These are phyloP conservation scores for Aureobasidium zeae DNA, from an alignment of 2,329 filamentous ascomycete species.

Conservation along the genomic window DNA sequence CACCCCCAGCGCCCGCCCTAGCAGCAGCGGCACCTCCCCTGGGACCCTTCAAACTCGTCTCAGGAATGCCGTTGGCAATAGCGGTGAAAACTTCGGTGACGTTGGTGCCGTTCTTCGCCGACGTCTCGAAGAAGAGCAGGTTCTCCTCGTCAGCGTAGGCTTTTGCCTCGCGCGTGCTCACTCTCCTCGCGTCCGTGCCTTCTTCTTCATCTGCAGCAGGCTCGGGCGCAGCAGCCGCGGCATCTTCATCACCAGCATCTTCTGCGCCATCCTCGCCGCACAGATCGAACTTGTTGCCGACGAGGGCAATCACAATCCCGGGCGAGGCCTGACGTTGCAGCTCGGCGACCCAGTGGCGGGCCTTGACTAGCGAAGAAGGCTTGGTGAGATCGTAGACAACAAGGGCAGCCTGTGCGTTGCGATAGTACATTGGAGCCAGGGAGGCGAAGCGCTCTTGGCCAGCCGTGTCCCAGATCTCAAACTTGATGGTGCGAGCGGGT, in stretches of 20 bases:
- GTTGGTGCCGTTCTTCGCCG: slow-evolving; percentile 90
- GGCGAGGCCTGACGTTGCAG: slow-evolving; percentile 92
- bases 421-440: slow-evolving; percentile 98
- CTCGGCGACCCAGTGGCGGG: slow-evolving; percentile 97
- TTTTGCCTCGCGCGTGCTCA: slow-evolving; percentile 84
- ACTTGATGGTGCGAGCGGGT: slow-evolving; percentile 67
- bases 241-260: slow-evolving; percentile 40
- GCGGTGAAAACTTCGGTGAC: slow-evolving; percentile 95
- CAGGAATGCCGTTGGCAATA: slow-evolving; percentile 95
- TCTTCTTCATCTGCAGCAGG: slow-evolving; percentile 38
- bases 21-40: slow-evolving; percentile 55
- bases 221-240: slow-evolving; percentile 35
- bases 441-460: slow-evolving; percentile 96
- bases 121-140: slow-evolving; percentile 94
- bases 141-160: slow-evolving; percentile 90
- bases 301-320: slow-evolving; percentile 91
- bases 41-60: slow-evolving; percentile 86
- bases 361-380: slow-evolving; percentile 87
- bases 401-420: slow-evolving; percentile 92
- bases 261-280: slow-evolving; percentile 43
- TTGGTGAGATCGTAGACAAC: slow-evolving; percentile 99
- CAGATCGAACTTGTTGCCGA: slow-evolving; percentile 94
- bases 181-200: slow-evolving; percentile 68
- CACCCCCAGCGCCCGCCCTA: slow-evolving; percentile 37
- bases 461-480: slow-evolving; percentile 89